These are phyloP conservation scores for Apium graveolens DNA, from an alignment of 129 eudicot genomes.

Conservation along the genomic window DNA sequence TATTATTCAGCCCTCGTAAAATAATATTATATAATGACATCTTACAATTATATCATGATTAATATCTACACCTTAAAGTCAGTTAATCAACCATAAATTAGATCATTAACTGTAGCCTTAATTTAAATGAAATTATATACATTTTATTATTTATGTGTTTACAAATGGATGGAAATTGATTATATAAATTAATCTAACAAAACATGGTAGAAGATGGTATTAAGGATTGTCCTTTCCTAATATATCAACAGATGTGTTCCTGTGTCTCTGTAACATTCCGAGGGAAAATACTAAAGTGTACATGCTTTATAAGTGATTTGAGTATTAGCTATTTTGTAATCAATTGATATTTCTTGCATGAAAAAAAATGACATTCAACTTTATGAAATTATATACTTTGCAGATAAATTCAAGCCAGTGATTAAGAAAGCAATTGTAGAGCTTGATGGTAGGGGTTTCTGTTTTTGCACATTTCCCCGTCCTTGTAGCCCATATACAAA, in stretches of 20 bases:
- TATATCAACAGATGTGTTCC: not conserved
- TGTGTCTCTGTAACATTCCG: not conserved
- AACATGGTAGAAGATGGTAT: not conserved
- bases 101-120: not conserved
- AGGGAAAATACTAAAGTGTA: too few relatives aligned
- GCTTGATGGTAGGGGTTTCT: slow-evolving; percentile 58
- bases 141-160: not conserved
- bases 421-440: slow-evolving; percentile 99
- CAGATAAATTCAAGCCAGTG: slow-evolving; percentile 96
- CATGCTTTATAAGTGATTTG: not conserved
- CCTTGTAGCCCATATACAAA: not conserved
- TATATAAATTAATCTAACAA: too few relatives aligned
- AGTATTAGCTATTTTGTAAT: not conserved
- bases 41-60: too few relatives aligned
- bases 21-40: too few relatives aligned
- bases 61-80: too few relatives aligned
- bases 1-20: too few relatives aligned
- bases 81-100: not conserved
- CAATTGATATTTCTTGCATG: not conserved
- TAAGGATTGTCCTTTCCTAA: slow-evolving; percentile 1
- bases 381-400: slow-evolving; percentile 11
- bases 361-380: not conserved
- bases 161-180: too few relatives aligned
- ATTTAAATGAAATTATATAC: too few relatives aligned
- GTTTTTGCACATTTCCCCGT: not conserved